These are phyloP conservation scores for Neoboletus magnificus DNA, from an alignment of 768 basidiomycete genomes.

Conservation along the genomic window DNA sequence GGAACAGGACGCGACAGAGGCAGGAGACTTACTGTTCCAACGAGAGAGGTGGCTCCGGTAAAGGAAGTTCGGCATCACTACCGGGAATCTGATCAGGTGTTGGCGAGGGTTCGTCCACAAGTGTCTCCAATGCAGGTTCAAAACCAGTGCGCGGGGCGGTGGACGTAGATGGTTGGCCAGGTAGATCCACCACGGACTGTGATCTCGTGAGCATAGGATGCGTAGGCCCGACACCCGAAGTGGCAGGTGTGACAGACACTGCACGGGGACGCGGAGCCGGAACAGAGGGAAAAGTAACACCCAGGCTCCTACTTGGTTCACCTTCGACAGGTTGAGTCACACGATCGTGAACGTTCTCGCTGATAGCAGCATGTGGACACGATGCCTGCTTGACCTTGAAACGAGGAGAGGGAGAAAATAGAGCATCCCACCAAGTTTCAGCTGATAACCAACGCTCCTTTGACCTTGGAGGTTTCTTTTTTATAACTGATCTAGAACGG, in stretches of 20 bases:
- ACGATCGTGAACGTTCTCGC: slow-evolving; percentile 44
- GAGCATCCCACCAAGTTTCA: slow-evolving; percentile 80
- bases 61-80: slow-evolving; percentile 48
- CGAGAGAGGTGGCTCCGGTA: slow-evolving; percentile 59
- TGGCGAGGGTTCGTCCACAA: slow-evolving; percentile 12
- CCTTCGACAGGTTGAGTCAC: slow-evolving; percentile 42
- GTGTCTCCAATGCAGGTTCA: slow-evolving; percentile 20
- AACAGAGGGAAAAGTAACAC: slow-evolving; percentile 8
- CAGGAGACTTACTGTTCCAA: slow-evolving; percentile 39
- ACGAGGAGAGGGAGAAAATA: slow-evolving; percentile 73
- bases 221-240: background rate
- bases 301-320: background rate
- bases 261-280: slow-evolving; percentile 20
- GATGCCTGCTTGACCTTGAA: slow-evolving; percentile 49
- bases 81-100: background rate
- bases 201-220: slow-evolving; percentile 16
- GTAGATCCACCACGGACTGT: slow-evolving; percentile 21
- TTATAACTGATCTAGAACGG: slow-evolving; percentile 11
- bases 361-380: slow-evolving; percentile 15
- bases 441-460: slow-evolving; percentile 68
- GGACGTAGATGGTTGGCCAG: slow-evolving; percentile 5
- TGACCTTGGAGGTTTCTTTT: slow-evolving; percentile 24
- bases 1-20: background rate
- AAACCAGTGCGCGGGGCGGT: slow-evolving; percentile 1
- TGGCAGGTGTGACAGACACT: slow-evolving; percentile 8